Conservation (phyloP, 768 basidiomycete species). For the Suillus alpinus region DNA sequence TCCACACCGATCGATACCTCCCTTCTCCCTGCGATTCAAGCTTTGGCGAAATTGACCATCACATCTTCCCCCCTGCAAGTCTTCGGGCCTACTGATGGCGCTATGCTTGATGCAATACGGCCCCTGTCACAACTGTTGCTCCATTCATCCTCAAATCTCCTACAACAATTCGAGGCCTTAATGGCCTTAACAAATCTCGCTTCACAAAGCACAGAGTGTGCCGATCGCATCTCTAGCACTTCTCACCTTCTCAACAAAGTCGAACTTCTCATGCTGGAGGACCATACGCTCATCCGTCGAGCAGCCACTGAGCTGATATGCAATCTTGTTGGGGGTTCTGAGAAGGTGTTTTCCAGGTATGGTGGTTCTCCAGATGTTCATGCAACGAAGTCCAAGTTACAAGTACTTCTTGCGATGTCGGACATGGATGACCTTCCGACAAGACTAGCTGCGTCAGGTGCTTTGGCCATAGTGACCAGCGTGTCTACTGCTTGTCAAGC, state of each 20-base stretch:
- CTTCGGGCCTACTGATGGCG: constrained; percentile 81
- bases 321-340: constrained; percentile 81
- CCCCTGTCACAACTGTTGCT: constrained; percentile 75
- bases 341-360: constrained; percentile 73
- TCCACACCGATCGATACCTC: constrained; percentile 16
- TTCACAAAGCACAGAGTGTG: constrained; percentile 65
- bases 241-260: constrained; percentile 61
- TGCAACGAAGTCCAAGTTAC: constrained; percentile 57
- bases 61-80: constrained; percentile 88
- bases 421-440: constrained; percentile 86
- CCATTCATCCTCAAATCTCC: constrained; percentile 61
- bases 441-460: constrained; percentile 86
- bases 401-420: constrained; percentile 79
- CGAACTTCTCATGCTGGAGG: constrained; percentile 77
- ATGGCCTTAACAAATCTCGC: constrained; percentile 98
- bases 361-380: constrained; percentile 42
- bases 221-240: constrained; percentile 61
- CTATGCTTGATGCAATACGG: constrained; percentile 77
- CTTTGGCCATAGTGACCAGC: constrained; percentile 76
- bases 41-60: constrained; percentile 89
- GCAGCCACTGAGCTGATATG: constrained; percentile 91
- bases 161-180: constrained; percentile 88
- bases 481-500: constrained; percentile 57
- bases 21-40: constrained; percentile 72
- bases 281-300: constrained; percentile 76